Base-by-base conservation (phyloP, 1,139 yeast genomes). In the Candida sp. region DNA sequence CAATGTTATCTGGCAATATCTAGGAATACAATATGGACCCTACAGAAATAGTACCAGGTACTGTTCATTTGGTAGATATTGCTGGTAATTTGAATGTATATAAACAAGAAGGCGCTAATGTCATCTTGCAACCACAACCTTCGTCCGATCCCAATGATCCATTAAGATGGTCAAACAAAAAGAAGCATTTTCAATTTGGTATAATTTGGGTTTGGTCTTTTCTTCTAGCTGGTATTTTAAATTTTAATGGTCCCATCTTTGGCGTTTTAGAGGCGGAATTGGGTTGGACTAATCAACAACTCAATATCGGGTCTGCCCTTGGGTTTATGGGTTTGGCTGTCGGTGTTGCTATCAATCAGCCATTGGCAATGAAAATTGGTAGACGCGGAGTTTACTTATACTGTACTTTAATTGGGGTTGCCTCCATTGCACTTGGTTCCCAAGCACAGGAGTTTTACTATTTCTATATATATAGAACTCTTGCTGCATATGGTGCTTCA, bases 11-110 rank as follows among this genome's bases (percentile, higher is more conserved):
- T n/a, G n/a, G n/a, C n/a, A n/a, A n/a, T n/a, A n/a, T n/a, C n/a
- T n/a, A n/a, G n/a, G n/a, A n/a, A n/a, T n/a, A n/a, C n/a, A n/a
- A n/a, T 30, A 30, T 30, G 33, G 33, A 9, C 6, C 19, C 33
- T 5, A 9, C n/a, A 79, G 70, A 73, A 21, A 66, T 70, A 7
- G 70, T 81, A 33, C 88, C 88, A 1, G 88, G 88, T 22, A 82
- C 87, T 4, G 68, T 79, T 7, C 82, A 79, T 45, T 64, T 82
- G 39, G 77, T 82, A 15, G 86, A 81, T 55, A 44, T 73, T 29
- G 68, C 66, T 8, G 68, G 73, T 3, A 49, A 50, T 4, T 60
- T 74, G 41, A 48, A 63, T 25, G 73, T 73, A 19, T 56, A 68
- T 43, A 62, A 67, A 38, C 58, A 58, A 32, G 45, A 44, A 21